These are phyloP conservation scores for Neurospora sublineolata DNA, from an alignment of 495 filamentous ascomycete genomes.

Conservation along the genomic window DNA sequence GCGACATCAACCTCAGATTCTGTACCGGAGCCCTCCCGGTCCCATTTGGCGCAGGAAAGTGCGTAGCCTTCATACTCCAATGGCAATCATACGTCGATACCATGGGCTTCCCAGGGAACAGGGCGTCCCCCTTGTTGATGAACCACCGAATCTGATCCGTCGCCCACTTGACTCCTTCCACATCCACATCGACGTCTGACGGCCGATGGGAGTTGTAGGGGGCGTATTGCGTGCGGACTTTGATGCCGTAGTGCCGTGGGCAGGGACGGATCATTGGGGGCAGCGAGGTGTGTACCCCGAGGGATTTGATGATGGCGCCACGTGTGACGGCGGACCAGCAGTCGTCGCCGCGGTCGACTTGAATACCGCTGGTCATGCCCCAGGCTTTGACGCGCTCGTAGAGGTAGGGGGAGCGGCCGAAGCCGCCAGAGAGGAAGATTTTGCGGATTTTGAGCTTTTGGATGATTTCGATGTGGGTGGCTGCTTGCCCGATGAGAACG, in stretches of 20 bases:
- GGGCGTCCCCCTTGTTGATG: constrained; percentile 13
- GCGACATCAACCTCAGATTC: not conserved
- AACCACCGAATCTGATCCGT: constrained; percentile 20
- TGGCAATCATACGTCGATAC: constrained; percentile 10
- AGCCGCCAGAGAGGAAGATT: constrained; percentile 19
- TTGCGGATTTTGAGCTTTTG: constrained; percentile 12
- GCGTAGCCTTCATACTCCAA: constrained; percentile 12
- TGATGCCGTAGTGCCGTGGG: constrained; percentile 23
- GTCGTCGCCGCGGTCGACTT: constrained; percentile 12
- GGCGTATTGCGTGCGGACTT: constrained; percentile 5
- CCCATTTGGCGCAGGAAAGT: constrained; percentile 4
- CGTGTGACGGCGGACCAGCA: constrained; percentile 22
- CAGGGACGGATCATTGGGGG: constrained; percentile 8
- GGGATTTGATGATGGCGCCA: constrained; percentile 21
- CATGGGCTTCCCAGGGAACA: constrained; percentile 15
- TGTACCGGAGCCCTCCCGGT: not conserved
- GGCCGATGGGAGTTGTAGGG: constrained; percentile 9
- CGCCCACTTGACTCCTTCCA: constrained; percentile 12
- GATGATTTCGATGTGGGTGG: constrained; percentile 11
- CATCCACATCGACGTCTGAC: constrained; percentile 5
- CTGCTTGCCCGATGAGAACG: constrained; percentile 11
- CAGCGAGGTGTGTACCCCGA: constrained; percentile 17
- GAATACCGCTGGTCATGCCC: constrained; percentile 6
- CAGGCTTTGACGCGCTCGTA: constrained; percentile 9
- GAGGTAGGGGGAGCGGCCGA: constrained; percentile 14